These are phyloP conservation scores for Annulohypoxylon truncatum DNA, from an alignment of 2,329 filamentous ascomycete species.

Conservation along the genomic window DNA sequence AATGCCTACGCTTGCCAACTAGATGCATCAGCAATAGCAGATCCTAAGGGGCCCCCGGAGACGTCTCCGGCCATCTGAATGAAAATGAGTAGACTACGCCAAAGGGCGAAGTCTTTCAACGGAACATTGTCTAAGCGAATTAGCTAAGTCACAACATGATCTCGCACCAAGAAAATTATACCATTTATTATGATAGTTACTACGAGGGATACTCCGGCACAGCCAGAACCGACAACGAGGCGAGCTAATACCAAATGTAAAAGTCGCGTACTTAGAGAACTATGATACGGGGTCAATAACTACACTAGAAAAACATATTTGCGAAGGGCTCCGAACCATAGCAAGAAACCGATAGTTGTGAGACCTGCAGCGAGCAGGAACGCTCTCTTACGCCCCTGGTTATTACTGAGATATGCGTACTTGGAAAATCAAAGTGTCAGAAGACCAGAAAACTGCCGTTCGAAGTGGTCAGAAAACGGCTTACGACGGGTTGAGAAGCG, in stretches of 20 bases:
- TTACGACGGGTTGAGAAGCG: constrained; percentile 22
- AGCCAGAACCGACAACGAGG: constrained; percentile 18
- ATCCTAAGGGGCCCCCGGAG: constrained; percentile 17
- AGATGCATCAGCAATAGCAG: constrained; percentile 19
- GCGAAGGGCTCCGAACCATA: constrained; percentile 10
- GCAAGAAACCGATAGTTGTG: constrained; percentile 13
- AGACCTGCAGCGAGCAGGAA: constrained; percentile 22
- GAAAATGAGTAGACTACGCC: constrained; percentile 24
- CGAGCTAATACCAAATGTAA: constrained; percentile 13
- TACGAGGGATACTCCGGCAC: constrained; percentile 13
- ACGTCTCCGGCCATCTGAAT: constrained; percentile 28
- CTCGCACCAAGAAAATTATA: neutral
- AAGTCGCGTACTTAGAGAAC: constrained; percentile 19
- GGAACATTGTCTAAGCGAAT: constrained; percentile 18
- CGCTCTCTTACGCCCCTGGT: constrained; percentile 16
- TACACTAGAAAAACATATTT: neutral
- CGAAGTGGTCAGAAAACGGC: neutral
- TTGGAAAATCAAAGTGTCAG: constrained; percentile 10
- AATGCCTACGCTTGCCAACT: constrained; percentile 19
- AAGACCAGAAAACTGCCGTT: neutral
- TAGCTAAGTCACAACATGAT: neutral
- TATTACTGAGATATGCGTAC: constrained; percentile 26
- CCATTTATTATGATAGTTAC: constrained; percentile 25
- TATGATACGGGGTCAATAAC: neutral
- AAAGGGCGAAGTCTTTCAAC: constrained; percentile 20